A percentile compares a stretch with the other conserved stretches of the same genome.
Evolutionary conservation across 2,329 filamentous ascomycete genomes (phyloP).

Genomic region (Fusarium sp.): DNA sequence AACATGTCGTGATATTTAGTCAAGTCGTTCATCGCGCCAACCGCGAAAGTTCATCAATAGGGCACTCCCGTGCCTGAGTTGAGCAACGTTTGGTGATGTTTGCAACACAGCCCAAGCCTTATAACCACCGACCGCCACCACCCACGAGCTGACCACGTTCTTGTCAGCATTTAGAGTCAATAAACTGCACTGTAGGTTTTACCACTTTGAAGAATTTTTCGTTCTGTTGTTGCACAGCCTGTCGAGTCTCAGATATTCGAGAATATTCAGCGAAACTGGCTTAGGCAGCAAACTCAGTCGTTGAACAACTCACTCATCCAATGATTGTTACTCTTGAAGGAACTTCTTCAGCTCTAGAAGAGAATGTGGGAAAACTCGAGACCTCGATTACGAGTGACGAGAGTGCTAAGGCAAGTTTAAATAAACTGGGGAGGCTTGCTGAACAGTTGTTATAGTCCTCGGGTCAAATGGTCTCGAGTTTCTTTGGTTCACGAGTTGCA

Average conservation of each 20-base stretch:
- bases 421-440: neutral
- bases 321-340: neutral
- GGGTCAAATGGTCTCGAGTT: neutral
- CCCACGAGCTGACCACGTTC: neutral
- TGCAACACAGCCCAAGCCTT: neutral
- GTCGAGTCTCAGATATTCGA: neutral
- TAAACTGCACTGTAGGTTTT: neutral
- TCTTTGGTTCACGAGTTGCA: neutral
- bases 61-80: neutral
- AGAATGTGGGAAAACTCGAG: neutral
- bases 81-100: neutral
- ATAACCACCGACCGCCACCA: neutral
- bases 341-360: neutral
- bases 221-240: neutral
- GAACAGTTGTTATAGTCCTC: neutral
- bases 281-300: neutral
- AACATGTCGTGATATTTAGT: neutral
- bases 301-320: neutral
- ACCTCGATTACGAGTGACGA: neutral
- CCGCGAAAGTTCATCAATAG: neutral
- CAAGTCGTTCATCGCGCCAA: neutral
- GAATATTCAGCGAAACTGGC: neutral
- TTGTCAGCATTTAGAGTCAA: neutral
- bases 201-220: neutral
- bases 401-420: neutral